Percentiles rank a stretch among this genome's conserved stretches.
Evolutionary conservation across 768 basidiomycete genomes (phyloP).

Genomic region (Neoboletus brunneissimus): DNA sequence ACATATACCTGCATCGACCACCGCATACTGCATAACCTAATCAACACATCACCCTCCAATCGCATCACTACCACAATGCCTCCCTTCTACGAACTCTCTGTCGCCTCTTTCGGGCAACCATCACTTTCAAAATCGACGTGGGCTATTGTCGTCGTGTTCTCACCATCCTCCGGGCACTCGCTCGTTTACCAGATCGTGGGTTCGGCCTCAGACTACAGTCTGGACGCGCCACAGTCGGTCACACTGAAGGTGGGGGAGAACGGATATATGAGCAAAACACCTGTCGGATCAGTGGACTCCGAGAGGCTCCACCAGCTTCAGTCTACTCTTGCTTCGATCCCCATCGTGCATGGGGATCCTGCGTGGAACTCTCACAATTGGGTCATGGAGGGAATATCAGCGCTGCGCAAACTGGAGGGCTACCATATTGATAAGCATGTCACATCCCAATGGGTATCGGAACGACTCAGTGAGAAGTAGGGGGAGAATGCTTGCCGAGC

Average conservation of each 20-base stretch:
- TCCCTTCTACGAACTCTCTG: constrained; percentile 33
- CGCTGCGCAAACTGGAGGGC: constrained; percentile 28
- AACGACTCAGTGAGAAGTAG: constrained; percentile 29
- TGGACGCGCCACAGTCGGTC: constrained; percentile 34
- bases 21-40: background rate
- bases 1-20: background rate
- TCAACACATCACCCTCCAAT: background rate
- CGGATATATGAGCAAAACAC: constrained; percentile 21
- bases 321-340: constrained; percentile 26
- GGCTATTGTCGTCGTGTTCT: constrained; percentile 29
- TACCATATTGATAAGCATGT: constrained; percentile 31
- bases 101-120: constrained; percentile 26
- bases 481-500: background rate
- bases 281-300: constrained; percentile 28
- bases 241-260: constrained; percentile 31
- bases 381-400: constrained; percentile 33
- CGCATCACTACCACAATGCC: constrained; percentile 21
- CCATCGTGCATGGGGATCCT: constrained; percentile 25
- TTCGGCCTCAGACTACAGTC: constrained; percentile 25
- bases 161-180: constrained; percentile 28
- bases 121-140: constrained; percentile 24
- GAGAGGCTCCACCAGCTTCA: constrained; percentile 30
- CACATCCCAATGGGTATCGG: constrained; percentile 28
- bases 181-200: constrained; percentile 33
- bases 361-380: constrained; percentile 30